Evolutionary conservation across 1,139 yeast genomes (phyloP).

Genomic region (Suhomyces taliae): DNA sequence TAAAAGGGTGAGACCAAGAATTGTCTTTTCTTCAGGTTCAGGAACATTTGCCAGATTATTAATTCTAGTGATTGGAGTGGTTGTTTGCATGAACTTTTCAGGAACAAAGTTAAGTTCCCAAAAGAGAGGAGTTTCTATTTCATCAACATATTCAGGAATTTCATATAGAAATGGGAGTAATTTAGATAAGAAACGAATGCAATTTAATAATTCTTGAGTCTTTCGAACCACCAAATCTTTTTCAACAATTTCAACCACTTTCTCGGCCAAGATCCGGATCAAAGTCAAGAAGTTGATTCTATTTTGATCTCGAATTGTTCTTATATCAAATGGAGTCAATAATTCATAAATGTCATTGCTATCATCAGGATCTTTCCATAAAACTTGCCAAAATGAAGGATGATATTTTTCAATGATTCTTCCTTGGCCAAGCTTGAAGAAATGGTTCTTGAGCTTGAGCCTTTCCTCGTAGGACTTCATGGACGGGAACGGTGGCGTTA

Average conservation of each 20-base stretch:
- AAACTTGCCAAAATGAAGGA: conserved; percentile 50
- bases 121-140: conserved; percentile 42
- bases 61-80: conserved; percentile 1
- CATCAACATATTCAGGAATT: conserved; percentile 31
- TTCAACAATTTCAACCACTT: conserved; percentile 26
- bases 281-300: conserved; percentile 55
- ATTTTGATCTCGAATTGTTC: conserved; percentile 60
- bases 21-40: conserved; percentile 13
- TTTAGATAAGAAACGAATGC: conserved; percentile 65
- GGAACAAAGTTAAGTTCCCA: conserved; percentile 29
- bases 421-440: conserved; percentile 63
- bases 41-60: conserved; percentile 2
- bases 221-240: background rate
- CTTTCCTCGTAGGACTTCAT: conserved; percentile 80
- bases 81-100: conserved; percentile 18
- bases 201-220: conserved; percentile 43
- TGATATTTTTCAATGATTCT: conserved; percentile 46
- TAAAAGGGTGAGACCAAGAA: conserved; percentile 25
- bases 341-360: conserved; percentile 47
- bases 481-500: background rate
- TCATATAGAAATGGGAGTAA: conserved; percentile 71
- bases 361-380: conserved; percentile 31
- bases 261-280: conserved; percentile 39
- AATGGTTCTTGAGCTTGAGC: conserved; percentile 57
- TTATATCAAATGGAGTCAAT: conserved; percentile 57